These are phyloP conservation scores for Gymnopus androsaceus DNA, from an alignment of 1,284 basidiomycete genomes.

Conservation along the genomic window DNA sequence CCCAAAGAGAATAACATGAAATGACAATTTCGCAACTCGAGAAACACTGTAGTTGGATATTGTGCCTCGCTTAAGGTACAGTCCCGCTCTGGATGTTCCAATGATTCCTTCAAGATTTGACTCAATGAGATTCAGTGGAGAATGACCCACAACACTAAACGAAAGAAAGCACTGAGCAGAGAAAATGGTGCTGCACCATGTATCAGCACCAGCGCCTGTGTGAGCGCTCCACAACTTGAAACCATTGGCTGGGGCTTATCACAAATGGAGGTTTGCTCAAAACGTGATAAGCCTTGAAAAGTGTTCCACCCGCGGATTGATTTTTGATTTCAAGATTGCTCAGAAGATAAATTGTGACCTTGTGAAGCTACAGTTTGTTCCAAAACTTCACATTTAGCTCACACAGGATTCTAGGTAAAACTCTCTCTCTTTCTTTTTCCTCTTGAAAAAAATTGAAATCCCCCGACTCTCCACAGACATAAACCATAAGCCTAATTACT, in stretches of 20 bases:
- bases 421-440: neutral
- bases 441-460: neutral
- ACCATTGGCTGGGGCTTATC: slow-evolving; percentile 4
- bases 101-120: too few species aligned
- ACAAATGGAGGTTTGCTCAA: neutral
- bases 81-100: too few species aligned
- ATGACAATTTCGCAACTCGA: too few species aligned
- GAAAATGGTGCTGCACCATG: too few species aligned
- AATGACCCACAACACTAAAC: too few species aligned
- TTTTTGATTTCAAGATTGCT: neutral
- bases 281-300: slow-evolving; percentile 1
- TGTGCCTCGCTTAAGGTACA: too few species aligned
- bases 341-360: neutral
- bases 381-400: neutral
- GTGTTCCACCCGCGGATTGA: neutral
- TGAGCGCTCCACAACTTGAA: slow-evolving; percentile 1
- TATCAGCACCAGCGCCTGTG: too few species aligned
- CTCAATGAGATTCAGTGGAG: too few species aligned
- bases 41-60: too few species aligned
- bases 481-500: slow-evolving; percentile 9
- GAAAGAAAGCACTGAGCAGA: too few species aligned
- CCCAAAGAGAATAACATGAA: too few species aligned
- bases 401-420: neutral
- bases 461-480: neutral
- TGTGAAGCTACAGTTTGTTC: too few species aligned